Conservation (phyloP, 176 grass and related monocot species). For the Oryza officinalis region DNA sequence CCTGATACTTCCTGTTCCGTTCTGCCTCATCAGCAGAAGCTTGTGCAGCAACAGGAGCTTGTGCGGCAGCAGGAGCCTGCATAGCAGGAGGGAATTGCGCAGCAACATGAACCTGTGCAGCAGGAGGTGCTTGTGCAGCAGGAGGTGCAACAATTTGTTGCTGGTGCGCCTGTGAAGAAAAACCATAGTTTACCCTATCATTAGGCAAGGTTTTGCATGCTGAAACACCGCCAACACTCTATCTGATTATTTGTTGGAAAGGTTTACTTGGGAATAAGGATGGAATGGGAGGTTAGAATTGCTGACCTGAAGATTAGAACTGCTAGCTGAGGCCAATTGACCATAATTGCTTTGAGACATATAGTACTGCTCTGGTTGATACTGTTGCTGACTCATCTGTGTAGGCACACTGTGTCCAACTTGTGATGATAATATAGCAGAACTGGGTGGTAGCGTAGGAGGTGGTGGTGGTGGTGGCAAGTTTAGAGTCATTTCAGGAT, state of each 20-base stretch:
- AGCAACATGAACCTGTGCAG: slow-evolving; percentile 45
- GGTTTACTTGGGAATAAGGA: slow-evolving; percentile 35
- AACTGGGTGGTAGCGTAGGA: slow-evolving; percentile 23
- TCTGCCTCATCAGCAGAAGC: slow-evolving; percentile 63
- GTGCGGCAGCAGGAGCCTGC: slow-evolving; percentile 40
- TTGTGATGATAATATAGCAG: slow-evolving; percentile 38
- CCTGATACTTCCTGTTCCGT: slow-evolving; percentile 84
- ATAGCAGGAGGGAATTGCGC: slow-evolving; percentile 17
- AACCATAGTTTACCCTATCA: slow-evolving; percentile 22
- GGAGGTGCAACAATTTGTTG: slow-evolving; percentile 47
- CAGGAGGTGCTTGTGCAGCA: slow-evolving; percentile 47
- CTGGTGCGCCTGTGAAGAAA: slow-evolving; percentile 52
- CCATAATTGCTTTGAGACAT: slow-evolving; percentile 47
- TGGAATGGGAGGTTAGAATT: slow-evolving; percentile 29
- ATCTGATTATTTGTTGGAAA: slow-evolving; percentile 48
- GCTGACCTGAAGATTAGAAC: slow-evolving; percentile 41
- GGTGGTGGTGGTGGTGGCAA: slow-evolving; percentile 41
- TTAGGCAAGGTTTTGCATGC: slow-evolving; percentile 30
- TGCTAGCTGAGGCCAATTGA: slow-evolving; percentile 22
- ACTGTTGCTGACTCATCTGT: slow-evolving; percentile 60
- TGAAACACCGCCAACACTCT: slow-evolving; percentile 40
- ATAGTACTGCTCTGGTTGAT: slow-evolving; percentile 56
- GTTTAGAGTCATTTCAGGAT: slow-evolving; percentile 51
- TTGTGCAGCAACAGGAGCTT: slow-evolving; percentile 40
- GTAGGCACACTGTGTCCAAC: slow-evolving; percentile 35